These are phyloP conservation scores for Arthrinium puccinioides DNA, from an alignment of 2,329 filamentous ascomycete genomes.

Conservation along the genomic window DNA sequence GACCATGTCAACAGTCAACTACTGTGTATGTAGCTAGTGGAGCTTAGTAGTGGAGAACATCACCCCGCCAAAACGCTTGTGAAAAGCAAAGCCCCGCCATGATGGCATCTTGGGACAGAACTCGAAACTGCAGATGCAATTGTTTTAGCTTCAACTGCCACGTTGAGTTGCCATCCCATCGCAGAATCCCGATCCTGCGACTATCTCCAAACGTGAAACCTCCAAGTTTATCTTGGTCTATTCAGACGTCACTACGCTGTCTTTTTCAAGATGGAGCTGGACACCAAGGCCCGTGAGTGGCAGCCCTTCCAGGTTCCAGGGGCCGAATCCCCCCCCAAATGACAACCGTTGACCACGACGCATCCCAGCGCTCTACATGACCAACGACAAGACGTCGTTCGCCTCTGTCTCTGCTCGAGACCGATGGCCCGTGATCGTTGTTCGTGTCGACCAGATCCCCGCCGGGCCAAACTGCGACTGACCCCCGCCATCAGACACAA, in stretches of 20 bases:
- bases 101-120: no score
- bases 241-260: neutral
- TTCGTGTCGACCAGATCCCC: slow-evolving; percentile 31
- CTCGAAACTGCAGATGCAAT: no score
- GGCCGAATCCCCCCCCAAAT: slow-evolving; percentile 1
- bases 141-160: no score
- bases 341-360: neutral
- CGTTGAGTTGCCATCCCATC: no score
- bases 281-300: slow-evolving; percentile 63
- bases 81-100: no score
- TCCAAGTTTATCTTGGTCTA: neutral
- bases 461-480: neutral
- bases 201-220: neutral
- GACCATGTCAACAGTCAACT: no score
- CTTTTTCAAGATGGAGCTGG: slow-evolving; percentile 58
- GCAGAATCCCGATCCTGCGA: neutral
- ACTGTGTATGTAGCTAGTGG: no score
- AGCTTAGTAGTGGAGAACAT: no score
- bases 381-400: slow-evolving; percentile 78
- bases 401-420: slow-evolving; percentile 77
- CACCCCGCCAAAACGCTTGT: no score
- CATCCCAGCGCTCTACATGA: slow-evolving; percentile 62
- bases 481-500: slow-evolving; percentile 57
- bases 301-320: neutral
- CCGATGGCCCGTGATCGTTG: slow-evolving; percentile 90